Evolutionary conservation across 1,139 yeast genomes (phyloP).

Genomic region (Candida tropicalis): DNA sequence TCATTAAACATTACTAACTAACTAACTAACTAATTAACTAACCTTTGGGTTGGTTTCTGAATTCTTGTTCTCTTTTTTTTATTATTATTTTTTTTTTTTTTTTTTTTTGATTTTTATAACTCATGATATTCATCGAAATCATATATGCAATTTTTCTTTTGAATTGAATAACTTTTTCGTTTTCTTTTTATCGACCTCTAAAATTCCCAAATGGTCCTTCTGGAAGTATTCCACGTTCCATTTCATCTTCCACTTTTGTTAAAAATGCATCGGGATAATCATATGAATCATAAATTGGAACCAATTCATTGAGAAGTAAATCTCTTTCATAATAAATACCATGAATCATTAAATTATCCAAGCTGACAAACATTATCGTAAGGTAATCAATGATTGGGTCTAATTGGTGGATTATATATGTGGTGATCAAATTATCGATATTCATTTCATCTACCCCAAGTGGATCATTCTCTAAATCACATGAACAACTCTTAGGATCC

Average conservation of each 20-base stretch:
- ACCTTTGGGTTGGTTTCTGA: no score
- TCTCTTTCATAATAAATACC: constrained; percentile 36
- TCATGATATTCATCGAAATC: neutral
- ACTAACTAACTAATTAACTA: no score
- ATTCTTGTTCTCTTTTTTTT: neutral
- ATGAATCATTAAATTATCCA: constrained; percentile 39
- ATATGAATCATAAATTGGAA: constrained; percentile 32
- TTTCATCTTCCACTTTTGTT: constrained; percentile 13
- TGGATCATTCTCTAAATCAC: constrained; percentile 28
- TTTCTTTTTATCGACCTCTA: constrained; percentile 11
- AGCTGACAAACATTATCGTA: constrained; percentile 24
- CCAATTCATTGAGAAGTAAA: constrained; percentile 16
- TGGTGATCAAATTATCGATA: constrained; percentile 40
- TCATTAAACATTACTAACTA: constrained; percentile 2
- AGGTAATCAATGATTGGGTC: constrained; percentile 34
- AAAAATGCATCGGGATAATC: constrained; percentile 31
- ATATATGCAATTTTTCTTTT: neutral
- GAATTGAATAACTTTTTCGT: neutral
- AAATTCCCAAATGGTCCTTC: constrained; percentile 26
- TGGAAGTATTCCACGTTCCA: constrained; percentile 16
- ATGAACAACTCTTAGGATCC: constrained; percentile 21
- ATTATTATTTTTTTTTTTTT: neutral
- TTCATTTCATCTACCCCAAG: constrained; percentile 24
- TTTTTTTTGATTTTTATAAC: neutral
- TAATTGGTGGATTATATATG: constrained; percentile 40